These are phyloP conservation scores for Debaryomyces robertsiae DNA, from an alignment of 1,139 yeast species.

Conservation along the genomic window DNA sequence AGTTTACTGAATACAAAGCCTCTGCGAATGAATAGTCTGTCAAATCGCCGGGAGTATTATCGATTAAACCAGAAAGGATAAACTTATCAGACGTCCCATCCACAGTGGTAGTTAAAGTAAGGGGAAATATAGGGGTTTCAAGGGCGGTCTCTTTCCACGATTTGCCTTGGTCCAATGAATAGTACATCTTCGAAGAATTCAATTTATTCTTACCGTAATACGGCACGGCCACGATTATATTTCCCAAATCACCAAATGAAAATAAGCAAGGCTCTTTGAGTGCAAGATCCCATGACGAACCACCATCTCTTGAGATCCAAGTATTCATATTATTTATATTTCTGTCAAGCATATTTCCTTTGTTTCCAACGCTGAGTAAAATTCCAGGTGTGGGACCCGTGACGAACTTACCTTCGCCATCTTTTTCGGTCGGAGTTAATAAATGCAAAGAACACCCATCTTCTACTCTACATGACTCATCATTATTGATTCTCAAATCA, in stretches of 20 bases:
- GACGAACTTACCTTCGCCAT: conserved; percentile 58
- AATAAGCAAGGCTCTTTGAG: conserved; percentile 57
- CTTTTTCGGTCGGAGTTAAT: conserved; percentile 49
- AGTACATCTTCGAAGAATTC: conserved; percentile 40
- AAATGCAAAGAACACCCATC: conserved; percentile 61
- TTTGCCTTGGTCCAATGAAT: conserved; percentile 74
- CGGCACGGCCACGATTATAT: conserved; percentile 66
- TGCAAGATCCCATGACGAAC: conserved; percentile 65
- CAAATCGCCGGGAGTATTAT: conserved; percentile 21
- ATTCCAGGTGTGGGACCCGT: conserved; percentile 77
- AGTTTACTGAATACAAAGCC: conserved; percentile 56
- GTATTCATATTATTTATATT: conserved; percentile 38
- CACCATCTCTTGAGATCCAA: conserved; percentile 78
- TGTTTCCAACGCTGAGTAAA: conserved; percentile 59
- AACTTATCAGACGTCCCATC: conserved; percentile 74
- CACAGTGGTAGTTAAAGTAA: conserved; percentile 57
- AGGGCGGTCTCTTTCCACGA: conserved; percentile 59
- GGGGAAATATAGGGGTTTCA: conserved; percentile 51
- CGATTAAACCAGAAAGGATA: conserved; percentile 51
- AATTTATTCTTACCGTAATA: conserved; percentile 27
- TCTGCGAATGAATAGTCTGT: conserved; percentile 19
- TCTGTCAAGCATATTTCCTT: conserved; percentile 41
- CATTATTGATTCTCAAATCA: conserved; percentile 46
- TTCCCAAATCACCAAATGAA: conserved; percentile 81
- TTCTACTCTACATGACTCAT: conserved; percentile 47